Evolutionary conservation across 2,329 filamentous ascomycete species (phyloP), one percentile per base, ranked within the genome.

Genomic region (Colletotrichum sp.): DNA sequence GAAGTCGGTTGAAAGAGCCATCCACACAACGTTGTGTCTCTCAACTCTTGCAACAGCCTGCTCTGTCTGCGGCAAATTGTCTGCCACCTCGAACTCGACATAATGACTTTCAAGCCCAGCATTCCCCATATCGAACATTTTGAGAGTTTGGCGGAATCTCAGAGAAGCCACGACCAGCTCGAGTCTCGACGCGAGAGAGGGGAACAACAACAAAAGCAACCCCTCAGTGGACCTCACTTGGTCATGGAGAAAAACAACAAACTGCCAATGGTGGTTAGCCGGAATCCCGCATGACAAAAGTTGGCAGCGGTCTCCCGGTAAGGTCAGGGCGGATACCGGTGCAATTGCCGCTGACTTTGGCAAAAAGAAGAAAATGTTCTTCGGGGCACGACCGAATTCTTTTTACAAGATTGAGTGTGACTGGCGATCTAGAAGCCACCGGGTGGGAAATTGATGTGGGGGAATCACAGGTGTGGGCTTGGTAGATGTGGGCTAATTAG

Each of bases 241-340:
- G 63, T n/a, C 43, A 13, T 66, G 38, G 43, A 51, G 31, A 66
- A 66, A 27, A 33, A 66, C n/a, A 66, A 59, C 54, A 67, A 12
- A 47, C 54, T 57, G 33, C 51, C 59, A 36, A 18, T 58, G 58
- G 67, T 38, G 33, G 67, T 66, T 71, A 21, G 54, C 29, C 29
- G 38, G 11, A n/a, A 15, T 27, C 1, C 21, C 33, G 71, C 71
- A 70, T 73, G 15, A 73, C 51, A 29, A 71, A 66, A 63, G 27
- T 59, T 62, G 62, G 55, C 71, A 66, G 33, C 71, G 71, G 68
- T 51, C n/a, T 70, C 71, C 71, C 27, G 15, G 71, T 43, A 21
- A 43, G 9, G 27, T 8, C n/a, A 43, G 24, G 21, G 51, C 54
- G 61, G 70, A 54, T 54, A 70, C 61, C 54, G 24, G 43, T 21